These are phyloP conservation scores for Fagopyrum tataricum DNA, from an alignment of 148 eudicot species.

Conservation along the genomic window DNA sequence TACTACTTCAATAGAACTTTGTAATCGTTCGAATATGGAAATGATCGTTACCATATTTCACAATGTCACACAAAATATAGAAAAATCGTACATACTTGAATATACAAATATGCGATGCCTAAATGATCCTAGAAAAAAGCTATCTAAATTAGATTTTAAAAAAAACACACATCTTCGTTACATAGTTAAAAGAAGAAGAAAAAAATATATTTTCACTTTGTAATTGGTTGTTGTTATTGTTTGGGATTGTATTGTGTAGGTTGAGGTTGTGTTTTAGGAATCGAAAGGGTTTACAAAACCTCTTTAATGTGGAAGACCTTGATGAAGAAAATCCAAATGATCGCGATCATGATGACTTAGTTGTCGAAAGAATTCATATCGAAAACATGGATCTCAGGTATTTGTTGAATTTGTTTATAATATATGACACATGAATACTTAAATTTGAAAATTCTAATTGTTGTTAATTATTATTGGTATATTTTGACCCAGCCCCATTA, in stretches of 20 bases:
- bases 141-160: no score
- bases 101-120: no score
- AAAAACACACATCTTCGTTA: no score
- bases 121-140: no score
- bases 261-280: neutral
- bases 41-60: no score
- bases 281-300: neutral
- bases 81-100: no score
- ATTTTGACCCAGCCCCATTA: slow-evolving; percentile 32
- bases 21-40: no score
- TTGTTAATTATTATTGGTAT: neutral
- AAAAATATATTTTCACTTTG: no score
- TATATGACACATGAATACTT: neutral
- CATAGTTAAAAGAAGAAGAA: no score
- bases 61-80: no score
- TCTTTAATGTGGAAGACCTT: neutral
- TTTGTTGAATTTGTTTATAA: neutral
- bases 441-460: neutral
- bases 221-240: no score
- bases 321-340: neutral
- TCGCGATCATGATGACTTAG: slow-evolving; percentile 4
- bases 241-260: neutral
- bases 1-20: no score
- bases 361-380: slow-evolving; percentile 9
- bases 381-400: slow-evolving; percentile 8